Evolutionary conservation across 1,139 yeast species (phyloP).

Genomic region (Kodamaea fungicola): DNA sequence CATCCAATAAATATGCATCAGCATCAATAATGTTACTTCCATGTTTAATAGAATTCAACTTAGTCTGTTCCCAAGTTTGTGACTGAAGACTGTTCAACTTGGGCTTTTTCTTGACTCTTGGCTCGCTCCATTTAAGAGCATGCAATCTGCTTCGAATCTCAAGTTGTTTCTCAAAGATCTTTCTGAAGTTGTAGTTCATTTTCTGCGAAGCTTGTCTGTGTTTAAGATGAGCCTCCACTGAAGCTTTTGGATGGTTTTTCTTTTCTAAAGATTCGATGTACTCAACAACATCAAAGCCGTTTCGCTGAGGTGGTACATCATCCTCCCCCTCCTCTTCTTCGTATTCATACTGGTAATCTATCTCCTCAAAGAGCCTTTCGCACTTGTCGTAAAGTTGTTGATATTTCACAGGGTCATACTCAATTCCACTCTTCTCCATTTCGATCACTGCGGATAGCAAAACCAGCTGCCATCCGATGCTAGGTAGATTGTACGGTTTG

Average conservation of each 20-base stretch:
- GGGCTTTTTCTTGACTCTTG: slow-evolving; percentile 3
- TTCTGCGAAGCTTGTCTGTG: slow-evolving; percentile 3
- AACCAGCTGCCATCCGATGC: slow-evolving; percentile 28
- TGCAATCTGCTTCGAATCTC: slow-evolving; percentile 7
- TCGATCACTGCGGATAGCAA: slow-evolving; percentile 19
- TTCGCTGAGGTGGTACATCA: slow-evolving; percentile 1
- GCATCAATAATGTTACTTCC: slow-evolving; percentile 9
- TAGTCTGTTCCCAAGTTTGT: slow-evolving; percentile 5
- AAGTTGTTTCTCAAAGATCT: slow-evolving; percentile 9
- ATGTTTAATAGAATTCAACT: slow-evolving; percentile 6
- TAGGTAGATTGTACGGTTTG: slow-evolving; percentile 10
- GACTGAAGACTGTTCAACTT: neutral
- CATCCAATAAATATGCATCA: slow-evolving; percentile 8
- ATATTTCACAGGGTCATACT: slow-evolving; percentile 11
- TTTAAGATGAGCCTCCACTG: slow-evolving; percentile 4
- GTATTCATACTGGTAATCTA: slow-evolving; percentile 22
- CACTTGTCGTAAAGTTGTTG: slow-evolving; percentile 17
- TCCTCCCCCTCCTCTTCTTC: slow-evolving; percentile 3
- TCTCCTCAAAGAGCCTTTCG: slow-evolving; percentile 20
- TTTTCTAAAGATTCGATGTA: slow-evolving; percentile 10
- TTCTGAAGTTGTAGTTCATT: slow-evolving; percentile 5
- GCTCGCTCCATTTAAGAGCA: slow-evolving; percentile 8
- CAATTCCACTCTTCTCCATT: slow-evolving; percentile 14
- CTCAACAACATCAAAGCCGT: slow-evolving; percentile 15
- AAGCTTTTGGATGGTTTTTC: neutral